phyloP scores from a whole-genome alignment of 2,329 filamentous ascomycete genomes.

The Cryphonectria carpinicola region DNA sequence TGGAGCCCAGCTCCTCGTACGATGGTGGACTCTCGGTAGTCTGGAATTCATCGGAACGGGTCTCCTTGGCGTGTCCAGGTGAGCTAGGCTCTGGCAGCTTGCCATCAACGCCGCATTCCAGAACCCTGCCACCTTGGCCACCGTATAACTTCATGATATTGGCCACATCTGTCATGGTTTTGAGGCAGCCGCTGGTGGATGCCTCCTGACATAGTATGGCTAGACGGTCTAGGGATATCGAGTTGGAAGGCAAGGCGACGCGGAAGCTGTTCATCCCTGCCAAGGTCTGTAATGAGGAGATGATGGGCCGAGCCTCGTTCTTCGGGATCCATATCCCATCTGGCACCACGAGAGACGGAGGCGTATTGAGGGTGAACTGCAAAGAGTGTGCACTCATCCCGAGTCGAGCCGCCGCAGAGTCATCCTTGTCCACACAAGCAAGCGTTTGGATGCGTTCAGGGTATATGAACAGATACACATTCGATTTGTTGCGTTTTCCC shows the following conservation, averaged over 20 bases:
- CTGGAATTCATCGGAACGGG: background rate
- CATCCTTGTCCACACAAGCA: slow-evolving; percentile 14
- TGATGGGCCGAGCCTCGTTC: slow-evolving; percentile 12
- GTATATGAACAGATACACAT: slow-evolving; percentile 22
- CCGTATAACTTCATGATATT: slow-evolving; percentile 24
- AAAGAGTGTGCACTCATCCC: slow-evolving; percentile 16
- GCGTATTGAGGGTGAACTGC: slow-evolving; percentile 11
- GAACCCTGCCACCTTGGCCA: slow-evolving; percentile 20
- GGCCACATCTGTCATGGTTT: slow-evolving; percentile 12
- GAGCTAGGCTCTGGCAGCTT: background rate
- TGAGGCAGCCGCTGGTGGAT: slow-evolving; percentile 10
- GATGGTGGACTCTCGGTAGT: slow-evolving; percentile 17
- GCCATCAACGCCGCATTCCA: background rate
- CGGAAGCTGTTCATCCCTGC: slow-evolving; percentile 12
- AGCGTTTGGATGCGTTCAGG: slow-evolving; percentile 24
- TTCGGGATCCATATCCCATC: slow-evolving; percentile 17
- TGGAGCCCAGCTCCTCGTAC: slow-evolving; percentile 17
- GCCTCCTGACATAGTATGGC: slow-evolving; percentile 16
- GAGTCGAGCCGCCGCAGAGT: slow-evolving; percentile 11
- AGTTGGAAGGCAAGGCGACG: slow-evolving; percentile 14
- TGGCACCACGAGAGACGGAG: slow-evolving; percentile 18
- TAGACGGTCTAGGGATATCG: slow-evolving; percentile 13
- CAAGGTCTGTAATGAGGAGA: slow-evolving; percentile 14
- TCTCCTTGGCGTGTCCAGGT: background rate
- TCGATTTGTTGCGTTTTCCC: slow-evolving; percentile 26